Conservation (phyloP, 2,329 filamentous ascomycete species). For the Macrophomina phaseolina region DNA sequence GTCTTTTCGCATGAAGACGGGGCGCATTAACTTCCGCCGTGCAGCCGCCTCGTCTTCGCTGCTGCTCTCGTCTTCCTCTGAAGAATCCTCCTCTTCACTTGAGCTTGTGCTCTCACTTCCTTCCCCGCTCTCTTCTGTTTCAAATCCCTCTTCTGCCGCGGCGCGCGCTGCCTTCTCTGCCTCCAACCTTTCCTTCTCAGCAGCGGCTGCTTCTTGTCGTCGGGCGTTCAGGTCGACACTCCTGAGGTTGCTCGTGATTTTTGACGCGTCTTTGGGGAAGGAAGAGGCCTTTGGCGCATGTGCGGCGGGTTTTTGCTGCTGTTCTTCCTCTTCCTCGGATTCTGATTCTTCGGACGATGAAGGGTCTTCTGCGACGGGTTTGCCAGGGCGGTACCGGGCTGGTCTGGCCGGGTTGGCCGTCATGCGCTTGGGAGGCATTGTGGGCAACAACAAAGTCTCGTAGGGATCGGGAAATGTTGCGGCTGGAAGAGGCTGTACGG, state of each 20-base stretch:
- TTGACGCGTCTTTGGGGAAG: slow-evolving; percentile 51
- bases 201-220: slow-evolving; percentile 37
- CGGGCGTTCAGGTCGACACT: slow-evolving; percentile 47
- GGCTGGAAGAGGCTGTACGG: neutral
- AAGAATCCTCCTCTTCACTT: slow-evolving; percentile 39
- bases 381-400: slow-evolving; percentile 84
- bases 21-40: slow-evolving; percentile 61
- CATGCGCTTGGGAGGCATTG: slow-evolving; percentile 80
- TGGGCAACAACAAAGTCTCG: slow-evolving; percentile 30
- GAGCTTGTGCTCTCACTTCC: slow-evolving; percentile 29
- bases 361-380: slow-evolving; percentile 61
- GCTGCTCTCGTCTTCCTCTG: slow-evolving; percentile 47
- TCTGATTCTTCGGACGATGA: slow-evolving; percentile 57
- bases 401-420: slow-evolving; percentile 87
- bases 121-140: slow-evolving; percentile 56
- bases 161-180: slow-evolving; percentile 34
- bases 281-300: slow-evolving; percentile 54
- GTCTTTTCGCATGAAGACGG: slow-evolving; percentile 70
- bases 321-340: slow-evolving; percentile 59
- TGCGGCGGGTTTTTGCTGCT: slow-evolving; percentile 40
- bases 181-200: slow-evolving; percentile 35
- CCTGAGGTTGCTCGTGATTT: slow-evolving; percentile 49
- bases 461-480: neutral
- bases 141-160: slow-evolving; percentile 64
- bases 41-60: slow-evolving; percentile 65